A percentile compares a stretch with the other conserved stretches of the same genome.
Evolutionary conservation across 805 yeast genomes (phyloP).

Genomic region (Isabelozyma gotoi): DNA sequence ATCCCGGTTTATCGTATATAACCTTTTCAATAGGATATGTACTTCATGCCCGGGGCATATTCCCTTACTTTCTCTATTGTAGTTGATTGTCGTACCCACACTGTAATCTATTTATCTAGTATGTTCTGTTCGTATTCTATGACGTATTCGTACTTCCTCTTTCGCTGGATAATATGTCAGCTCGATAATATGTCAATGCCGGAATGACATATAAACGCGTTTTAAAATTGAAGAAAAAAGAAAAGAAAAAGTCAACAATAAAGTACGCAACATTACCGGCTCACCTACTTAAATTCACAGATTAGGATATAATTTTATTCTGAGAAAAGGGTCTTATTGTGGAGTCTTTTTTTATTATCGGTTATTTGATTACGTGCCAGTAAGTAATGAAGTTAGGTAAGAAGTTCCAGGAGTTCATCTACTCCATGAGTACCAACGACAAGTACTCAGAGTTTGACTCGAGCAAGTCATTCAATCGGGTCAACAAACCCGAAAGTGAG

Average conservation of each 20-base stretch:
- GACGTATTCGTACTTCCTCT: neutral
- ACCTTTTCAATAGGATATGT: slow-evolving; percentile 37
- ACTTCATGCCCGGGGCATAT: slow-evolving; percentile 54
- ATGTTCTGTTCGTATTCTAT: too few relatives aligned
- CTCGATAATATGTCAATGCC: neutral
- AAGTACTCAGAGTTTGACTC: slow-evolving; percentile 68
- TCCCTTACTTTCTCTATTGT: too few relatives aligned
- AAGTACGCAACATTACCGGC: neutral
- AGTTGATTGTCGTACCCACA: too few relatives aligned
- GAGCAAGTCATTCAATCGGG: slow-evolving; percentile 42
- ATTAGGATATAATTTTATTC: too few relatives aligned
- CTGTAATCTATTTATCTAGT: too few relatives aligned
- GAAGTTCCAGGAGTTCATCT: slow-evolving; percentile 57
- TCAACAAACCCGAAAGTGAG: slow-evolving; percentile 42
- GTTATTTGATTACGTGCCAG: neutral
- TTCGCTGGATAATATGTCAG: neutral
- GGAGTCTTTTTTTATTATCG: too few relatives aligned
- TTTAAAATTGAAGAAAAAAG: neutral
- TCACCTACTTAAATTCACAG: too few relatives aligned
- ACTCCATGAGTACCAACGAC: slow-evolving; percentile 64
- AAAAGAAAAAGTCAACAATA: neutral
- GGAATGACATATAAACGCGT: neutral
- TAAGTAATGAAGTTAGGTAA: slow-evolving; percentile 27
- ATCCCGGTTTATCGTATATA: slow-evolving; percentile 47
- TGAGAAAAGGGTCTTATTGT: too few relatives aligned